phyloP scores from a whole-genome alignment of 441 rosid genomes.

The Populus hybrid region DNA sequence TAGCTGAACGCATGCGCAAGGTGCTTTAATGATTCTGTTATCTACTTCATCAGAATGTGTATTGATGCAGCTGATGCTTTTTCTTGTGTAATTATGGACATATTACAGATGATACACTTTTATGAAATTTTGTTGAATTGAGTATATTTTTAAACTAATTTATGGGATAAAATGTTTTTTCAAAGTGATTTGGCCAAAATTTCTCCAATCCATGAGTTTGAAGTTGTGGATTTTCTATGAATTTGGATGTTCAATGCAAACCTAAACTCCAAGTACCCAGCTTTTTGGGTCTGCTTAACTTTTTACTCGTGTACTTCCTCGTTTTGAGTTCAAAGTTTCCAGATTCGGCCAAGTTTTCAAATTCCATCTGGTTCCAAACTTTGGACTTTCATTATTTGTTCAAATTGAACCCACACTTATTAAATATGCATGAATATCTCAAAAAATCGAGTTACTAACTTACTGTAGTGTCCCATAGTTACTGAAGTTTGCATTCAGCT shows the following conservation, averaged over 20 bases:
- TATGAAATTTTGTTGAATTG: not conserved
- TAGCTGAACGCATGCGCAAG: slow-evolving; percentile 99
- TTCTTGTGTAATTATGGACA: not conserved
- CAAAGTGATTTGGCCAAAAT: not conserved
- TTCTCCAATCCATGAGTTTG: not conserved
- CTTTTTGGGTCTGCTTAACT: not conserved
- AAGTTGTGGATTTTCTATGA: not conserved
- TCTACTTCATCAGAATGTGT: not conserved
- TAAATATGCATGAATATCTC: too few relatives aligned
- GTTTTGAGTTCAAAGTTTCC: not conserved
- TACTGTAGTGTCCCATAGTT: not conserved
- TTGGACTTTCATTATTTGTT: not conserved
- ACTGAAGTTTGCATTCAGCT: not conserved
- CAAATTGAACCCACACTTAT: not conserved
- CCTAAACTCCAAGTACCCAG: not conserved
- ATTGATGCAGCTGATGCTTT: not conserved
- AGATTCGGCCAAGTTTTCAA: not conserved
- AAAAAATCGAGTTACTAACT: not conserved
- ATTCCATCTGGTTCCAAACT: not conserved
- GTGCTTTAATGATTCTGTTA: slow-evolving; percentile 24
- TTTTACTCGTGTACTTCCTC: not conserved
- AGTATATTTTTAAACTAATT: not conserved
- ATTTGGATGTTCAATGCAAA: not conserved
- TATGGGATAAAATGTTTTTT: not conserved
- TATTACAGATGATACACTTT: not conserved